These are phyloP conservation scores for Penicillium paradoxum DNA, from an alignment of 495 filamentous ascomycete genomes.

Conservation along the genomic window DNA sequence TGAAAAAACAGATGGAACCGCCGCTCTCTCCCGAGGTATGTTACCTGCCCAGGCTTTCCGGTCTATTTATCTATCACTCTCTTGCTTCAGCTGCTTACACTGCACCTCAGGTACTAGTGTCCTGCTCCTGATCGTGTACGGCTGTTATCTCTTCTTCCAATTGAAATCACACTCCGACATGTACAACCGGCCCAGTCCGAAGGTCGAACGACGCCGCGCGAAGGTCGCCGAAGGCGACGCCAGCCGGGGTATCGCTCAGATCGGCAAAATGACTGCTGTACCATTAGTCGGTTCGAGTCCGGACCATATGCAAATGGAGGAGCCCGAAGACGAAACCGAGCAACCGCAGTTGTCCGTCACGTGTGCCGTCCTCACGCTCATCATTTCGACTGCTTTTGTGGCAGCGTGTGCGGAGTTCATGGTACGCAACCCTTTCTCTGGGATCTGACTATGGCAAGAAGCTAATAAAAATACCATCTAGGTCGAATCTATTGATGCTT, in stretches of 20 bases:
- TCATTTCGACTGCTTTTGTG: constrained; percentile 69
- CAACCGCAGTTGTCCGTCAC: constrained; percentile 63
- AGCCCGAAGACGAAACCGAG: constrained; percentile 59
- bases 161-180: constrained; percentile 69
- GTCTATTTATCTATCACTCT: not conserved
- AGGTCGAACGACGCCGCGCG: constrained; percentile 54
- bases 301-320: constrained; percentile 40
- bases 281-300: constrained; percentile 35
- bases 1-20: constrained; percentile 19
- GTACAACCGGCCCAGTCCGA: constrained; percentile 69
- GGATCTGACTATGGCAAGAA: not conserved
- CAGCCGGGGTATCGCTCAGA: constrained; percentile 53
- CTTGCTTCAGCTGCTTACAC: not conserved
- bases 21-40: constrained; percentile 38
- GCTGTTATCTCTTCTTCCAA: constrained; percentile 75
- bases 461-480: constrained; percentile 1
- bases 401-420: constrained; percentile 89
- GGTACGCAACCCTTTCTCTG: constrained; percentile 33
- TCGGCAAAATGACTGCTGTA: constrained; percentile 50
- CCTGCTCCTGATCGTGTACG: constrained; percentile 73
- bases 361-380: constrained; percentile 67
- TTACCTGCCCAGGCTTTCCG: not conserved
- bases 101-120: constrained; percentile 53
- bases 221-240: constrained; percentile 53
- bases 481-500: constrained; percentile 64